phyloP scores from a whole-genome alignment of 495 filamentous ascomycete species.

The Aspergillus panamensis region DNA sequence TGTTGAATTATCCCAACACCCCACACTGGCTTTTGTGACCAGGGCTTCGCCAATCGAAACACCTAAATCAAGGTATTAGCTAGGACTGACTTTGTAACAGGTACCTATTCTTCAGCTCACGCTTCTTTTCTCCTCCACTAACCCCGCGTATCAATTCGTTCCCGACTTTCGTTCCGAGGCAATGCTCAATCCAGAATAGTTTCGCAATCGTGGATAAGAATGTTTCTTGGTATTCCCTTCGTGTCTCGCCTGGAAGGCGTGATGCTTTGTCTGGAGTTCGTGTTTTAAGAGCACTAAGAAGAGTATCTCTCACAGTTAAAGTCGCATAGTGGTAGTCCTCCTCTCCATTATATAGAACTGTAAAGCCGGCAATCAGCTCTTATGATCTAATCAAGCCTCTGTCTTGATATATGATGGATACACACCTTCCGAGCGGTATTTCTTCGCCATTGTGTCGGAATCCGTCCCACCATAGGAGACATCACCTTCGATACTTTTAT shows the following conservation, averaged over 20 bases:
- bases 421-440: slow-evolving; percentile 57
- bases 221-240: slow-evolving; percentile 59
- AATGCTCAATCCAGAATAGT: slow-evolving; percentile 75
- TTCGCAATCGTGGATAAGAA: slow-evolving; percentile 69
- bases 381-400: not conserved
- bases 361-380: not conserved
- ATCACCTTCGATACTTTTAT: slow-evolving; percentile 58
- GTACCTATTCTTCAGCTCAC: slow-evolving; percentile 18
- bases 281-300: slow-evolving; percentile 66
- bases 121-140: slow-evolving; percentile 70
- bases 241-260: slow-evolving; percentile 54
- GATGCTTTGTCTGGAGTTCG: slow-evolving; percentile 64
- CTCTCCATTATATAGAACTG: slow-evolving; percentile 63
- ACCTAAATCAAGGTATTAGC: not conserved
- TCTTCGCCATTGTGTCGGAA: slow-evolving; percentile 57
- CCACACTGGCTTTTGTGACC: slow-evolving; percentile 59
- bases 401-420: not conserved
- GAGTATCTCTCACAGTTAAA: slow-evolving; percentile 64
- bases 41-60: slow-evolving; percentile 68
- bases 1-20: slow-evolving; percentile 70
- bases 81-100: too few relatives aligned
- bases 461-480: slow-evolving; percentile 63
- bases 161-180: slow-evolving; percentile 63
- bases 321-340: slow-evolving; percentile 76
- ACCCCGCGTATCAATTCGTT: slow-evolving; percentile 64